Evolutionary conservation across 768 basidiomycete species (phyloP), one percentile per base, ranked within the genome.

Genomic region (Thelephora ganbajun): DNA sequence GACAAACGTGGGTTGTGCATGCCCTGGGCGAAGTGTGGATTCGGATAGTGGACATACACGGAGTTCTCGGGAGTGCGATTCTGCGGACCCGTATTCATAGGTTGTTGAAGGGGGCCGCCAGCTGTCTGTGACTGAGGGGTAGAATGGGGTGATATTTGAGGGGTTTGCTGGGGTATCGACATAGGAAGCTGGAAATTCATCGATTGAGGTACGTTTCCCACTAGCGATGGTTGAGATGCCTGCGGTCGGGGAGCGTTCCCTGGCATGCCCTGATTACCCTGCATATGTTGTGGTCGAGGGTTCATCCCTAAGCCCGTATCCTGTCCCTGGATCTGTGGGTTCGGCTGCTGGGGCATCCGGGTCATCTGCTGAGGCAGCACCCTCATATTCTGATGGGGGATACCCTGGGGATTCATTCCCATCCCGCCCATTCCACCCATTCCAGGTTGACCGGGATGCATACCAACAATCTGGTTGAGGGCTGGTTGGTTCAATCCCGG

Each of bases 41-140:
- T 65, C 51, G 60, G 63, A 52, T 71, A 71, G 51, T 63, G 61
- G 52, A 74, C 68, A 44, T 70, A 74, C 45, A 73, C 60, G 44
- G 63, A 60, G 47, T 71, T 69, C 42, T 74, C 73, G 16, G 73
- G 68, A 5, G 67, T 65, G n/a, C 68, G 69, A 54, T 63, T 68
- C 14, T 60, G 59, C n/a, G 65, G 62, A 11, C 62, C 60, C 44
- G 68, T 49, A 48, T 39, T 43, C 34, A 44, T 46, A 30, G 46
- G 42, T 44, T 56, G 39, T 48, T 52, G 22, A 51, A 55, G 50
- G 18, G 51, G 48, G 30, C 51, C 65, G 51, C 58, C 65, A n/a
- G 69, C 64, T 12, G 66, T 65, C 55, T 68, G 70, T 6, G 58
- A 53, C 52, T 67, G 70, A 3, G 68, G 60, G 16, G 64, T 61